phyloP scores from a whole-genome alignment of 1,284 basidiomycete species.

The Hemileia vastatrix region DNA sequence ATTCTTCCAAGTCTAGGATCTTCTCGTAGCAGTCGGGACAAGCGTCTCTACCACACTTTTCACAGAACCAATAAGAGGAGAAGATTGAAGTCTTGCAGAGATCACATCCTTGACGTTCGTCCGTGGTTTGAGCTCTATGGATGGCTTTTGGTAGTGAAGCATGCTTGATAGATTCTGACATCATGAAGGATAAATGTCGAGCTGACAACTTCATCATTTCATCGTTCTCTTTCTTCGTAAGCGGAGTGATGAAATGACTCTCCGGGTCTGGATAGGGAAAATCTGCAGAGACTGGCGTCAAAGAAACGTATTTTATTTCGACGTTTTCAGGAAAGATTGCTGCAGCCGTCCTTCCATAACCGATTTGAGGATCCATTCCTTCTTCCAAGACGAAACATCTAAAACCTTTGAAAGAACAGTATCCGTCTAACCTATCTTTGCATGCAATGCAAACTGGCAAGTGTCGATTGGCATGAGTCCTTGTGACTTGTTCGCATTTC shows the following conservation, averaged over 20 bases:
- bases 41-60: slow-evolving; percentile 76
- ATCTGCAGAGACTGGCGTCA: background rate
- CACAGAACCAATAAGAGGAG: slow-evolving; percentile 77
- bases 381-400: background rate
- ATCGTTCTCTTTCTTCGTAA: background rate
- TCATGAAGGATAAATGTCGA: background rate
- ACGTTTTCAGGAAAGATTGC: background rate
- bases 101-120: slow-evolving; percentile 53
- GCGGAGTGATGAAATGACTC: background rate
- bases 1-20: slow-evolving; percentile 57
- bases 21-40: slow-evolving; percentile 71
- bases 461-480: background rate
- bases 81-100: slow-evolving; percentile 88
- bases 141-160: background rate
- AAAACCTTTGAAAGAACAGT: background rate
- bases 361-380: background rate
- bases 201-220: background rate
- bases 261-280: background rate
- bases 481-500: background rate
- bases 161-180: background rate
- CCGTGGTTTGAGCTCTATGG: background rate
- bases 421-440: background rate
- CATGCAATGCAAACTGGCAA: background rate
- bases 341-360: background rate
- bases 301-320: background rate